A percentile compares a stretch with the other conserved stretches of the same genome.
Evolutionary conservation across 2,329 filamentous ascomycete genomes (phyloP).

Genomic region (Gaeumannomyces tritici): DNA sequence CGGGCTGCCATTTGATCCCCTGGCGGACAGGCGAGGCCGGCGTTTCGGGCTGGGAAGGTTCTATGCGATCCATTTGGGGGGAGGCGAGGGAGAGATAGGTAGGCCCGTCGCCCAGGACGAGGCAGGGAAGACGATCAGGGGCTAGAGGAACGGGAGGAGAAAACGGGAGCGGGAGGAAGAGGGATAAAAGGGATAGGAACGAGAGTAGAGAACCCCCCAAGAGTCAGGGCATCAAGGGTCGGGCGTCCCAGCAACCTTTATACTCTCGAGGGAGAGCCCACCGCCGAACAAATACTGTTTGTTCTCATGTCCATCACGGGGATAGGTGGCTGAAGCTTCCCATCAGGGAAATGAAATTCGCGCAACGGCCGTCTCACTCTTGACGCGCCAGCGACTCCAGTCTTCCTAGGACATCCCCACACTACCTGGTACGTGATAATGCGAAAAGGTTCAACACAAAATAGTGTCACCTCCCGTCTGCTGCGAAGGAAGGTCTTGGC

Average conservation of each 20-base stretch:
- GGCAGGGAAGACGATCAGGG: neutral
- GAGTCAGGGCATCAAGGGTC: neutral
- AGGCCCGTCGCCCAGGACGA: neutral
- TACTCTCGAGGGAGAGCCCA: neutral
- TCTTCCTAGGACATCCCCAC: neutral
- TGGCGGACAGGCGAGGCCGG: neutral
- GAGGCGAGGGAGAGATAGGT: neutral
- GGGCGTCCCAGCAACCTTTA: neutral
- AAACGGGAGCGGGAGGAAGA: neutral
- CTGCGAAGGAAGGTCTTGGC: neutral
- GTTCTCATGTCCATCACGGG: neutral
- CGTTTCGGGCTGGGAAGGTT: neutral
- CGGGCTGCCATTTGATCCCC: slow-evolving; percentile 1
- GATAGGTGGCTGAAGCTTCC: too few species aligned
- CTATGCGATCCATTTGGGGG: neutral
- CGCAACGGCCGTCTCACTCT: neutral
- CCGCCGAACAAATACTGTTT: neutral
- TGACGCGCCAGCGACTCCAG: neutral
- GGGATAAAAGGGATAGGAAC: neutral
- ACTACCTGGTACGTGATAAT: neutral
- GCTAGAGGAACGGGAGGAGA: neutral
- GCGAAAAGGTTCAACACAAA: neutral
- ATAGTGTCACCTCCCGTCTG: neutral
- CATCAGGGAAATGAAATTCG: neutral
- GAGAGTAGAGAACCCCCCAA: neutral